phyloP scores from a whole-genome alignment of 495 filamentous ascomycete species.

The Hyaloscypha hepaticicola region DNA sequence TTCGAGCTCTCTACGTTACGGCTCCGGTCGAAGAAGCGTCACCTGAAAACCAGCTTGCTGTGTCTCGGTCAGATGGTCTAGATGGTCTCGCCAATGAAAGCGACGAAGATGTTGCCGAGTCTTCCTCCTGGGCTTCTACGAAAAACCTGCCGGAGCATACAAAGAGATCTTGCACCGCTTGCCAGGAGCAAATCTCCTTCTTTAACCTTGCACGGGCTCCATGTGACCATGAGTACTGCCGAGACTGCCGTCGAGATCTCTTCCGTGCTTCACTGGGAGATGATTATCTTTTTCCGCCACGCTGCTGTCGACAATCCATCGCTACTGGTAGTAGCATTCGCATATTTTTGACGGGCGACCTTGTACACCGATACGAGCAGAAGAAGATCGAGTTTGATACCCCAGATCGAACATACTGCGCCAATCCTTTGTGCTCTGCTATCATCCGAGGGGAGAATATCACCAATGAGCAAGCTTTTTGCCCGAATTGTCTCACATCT shows the following conservation, averaged over 20 bases:
- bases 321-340: conserved; percentile 5
- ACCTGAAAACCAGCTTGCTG: not conserved
- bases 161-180: conserved; percentile 18
- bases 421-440: conserved; percentile 24
- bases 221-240: conserved; percentile 28
- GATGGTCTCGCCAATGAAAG: too few relatives aligned
- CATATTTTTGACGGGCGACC: conserved; percentile 19
- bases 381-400: conserved; percentile 34
- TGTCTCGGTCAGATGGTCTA: not conserved
- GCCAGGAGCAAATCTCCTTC: conserved; percentile 17
- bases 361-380: conserved; percentile 24
- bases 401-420: conserved; percentile 33
- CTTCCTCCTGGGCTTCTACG: conserved; percentile 14
- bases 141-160: not conserved
- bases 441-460: conserved; percentile 26
- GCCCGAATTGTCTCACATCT: conserved; percentile 33
- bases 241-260: conserved; percentile 20
- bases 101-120: not conserved
- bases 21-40: conserved; percentile 2
- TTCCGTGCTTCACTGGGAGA: conserved; percentile 24
- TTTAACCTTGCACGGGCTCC: conserved; percentile 19
- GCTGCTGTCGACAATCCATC: conserved; percentile 24
- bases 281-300: conserved; percentile 25
- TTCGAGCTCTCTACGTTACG: conserved; percentile 28
- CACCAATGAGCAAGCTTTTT: conserved; percentile 31